phyloP scores from a whole-genome alignment of 306 rosid genomes.

The Cotoneaster glaucophyllus region DNA sequence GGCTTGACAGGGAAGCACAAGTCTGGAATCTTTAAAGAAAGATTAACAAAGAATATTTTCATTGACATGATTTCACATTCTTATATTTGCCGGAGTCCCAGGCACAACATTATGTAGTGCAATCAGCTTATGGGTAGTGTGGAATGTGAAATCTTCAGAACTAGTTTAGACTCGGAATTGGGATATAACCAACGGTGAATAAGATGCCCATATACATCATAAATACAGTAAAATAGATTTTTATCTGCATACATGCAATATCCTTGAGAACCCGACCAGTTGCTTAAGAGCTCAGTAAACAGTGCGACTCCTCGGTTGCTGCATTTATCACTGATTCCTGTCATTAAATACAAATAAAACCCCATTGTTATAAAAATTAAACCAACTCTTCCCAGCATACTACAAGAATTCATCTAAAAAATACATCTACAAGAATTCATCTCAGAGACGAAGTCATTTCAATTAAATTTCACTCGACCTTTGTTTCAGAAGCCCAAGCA shows the following conservation, averaged over 20 bases:
- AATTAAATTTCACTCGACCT: neutral
- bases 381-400: neutral
- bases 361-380: neutral
- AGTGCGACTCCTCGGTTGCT: constrained; percentile 24
- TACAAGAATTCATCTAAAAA: neutral
- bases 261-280: constrained; percentile 66
- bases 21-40: neutral
- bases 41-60: too few relatives aligned
- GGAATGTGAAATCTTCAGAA: neutral
- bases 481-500: neutral
- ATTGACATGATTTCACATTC: too few relatives aligned
- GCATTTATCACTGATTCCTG: constrained; percentile 60
- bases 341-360: constrained; percentile 12
- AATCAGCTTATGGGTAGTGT: neutral
- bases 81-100: neutral
- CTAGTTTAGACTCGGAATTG: neutral
- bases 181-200: neutral
- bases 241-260: constrained; percentile 46
- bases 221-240: neutral
- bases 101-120: neutral
- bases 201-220: neutral
- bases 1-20: neutral
- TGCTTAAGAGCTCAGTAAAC: constrained; percentile 38
- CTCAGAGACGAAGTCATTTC: neutral
- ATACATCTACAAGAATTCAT: neutral